Percentiles rank a stretch among this genome's conserved stretches.
These are phyloP conservation scores for Lasiosphaeria ovina DNA, from an alignment of 495 filamentous ascomycete species.

Conservation along the genomic window DNA sequence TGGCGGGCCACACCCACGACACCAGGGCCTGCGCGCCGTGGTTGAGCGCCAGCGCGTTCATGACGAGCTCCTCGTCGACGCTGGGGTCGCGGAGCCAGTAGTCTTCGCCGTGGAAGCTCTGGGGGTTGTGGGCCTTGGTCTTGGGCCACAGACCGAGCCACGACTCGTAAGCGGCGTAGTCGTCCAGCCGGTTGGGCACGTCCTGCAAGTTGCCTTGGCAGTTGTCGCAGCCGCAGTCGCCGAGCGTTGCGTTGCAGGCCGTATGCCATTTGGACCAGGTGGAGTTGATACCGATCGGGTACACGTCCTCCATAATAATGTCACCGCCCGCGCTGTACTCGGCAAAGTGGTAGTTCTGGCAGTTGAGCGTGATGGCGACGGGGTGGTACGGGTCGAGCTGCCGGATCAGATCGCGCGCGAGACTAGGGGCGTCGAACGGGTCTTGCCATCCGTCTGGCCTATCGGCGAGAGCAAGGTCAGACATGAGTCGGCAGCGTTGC, in stretches of 20 bases:
- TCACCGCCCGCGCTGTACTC: conserved; percentile 60
- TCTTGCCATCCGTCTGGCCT: conserved; percentile 64
- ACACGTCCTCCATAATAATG: conserved; percentile 65
- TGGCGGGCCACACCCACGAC: conserved; percentile 55
- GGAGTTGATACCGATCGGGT: conserved; percentile 61
- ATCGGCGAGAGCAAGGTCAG: not conserved
- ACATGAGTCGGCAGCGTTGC: not conserved
- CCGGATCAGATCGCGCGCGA: conserved; percentile 47
- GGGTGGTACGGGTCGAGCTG: conserved; percentile 67
- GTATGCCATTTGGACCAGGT: conserved; percentile 52
- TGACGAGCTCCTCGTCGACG: conserved; percentile 53
- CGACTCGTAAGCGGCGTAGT: conserved; percentile 43
- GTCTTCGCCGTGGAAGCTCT: conserved; percentile 60
- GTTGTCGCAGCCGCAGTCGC: conserved; percentile 72
- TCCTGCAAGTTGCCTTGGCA: conserved; percentile 57
- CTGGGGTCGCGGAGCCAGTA: conserved; percentile 62
- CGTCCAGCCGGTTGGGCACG: conserved; percentile 54
- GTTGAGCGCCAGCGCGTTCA: conserved; percentile 61
- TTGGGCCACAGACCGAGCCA: conserved; percentile 49
- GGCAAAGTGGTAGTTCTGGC: conserved; percentile 67
- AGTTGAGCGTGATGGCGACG: conserved; percentile 64
- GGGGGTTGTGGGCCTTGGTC: conserved; percentile 59
- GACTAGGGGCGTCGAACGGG: conserved; percentile 46
- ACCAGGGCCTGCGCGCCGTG: conserved; percentile 57
- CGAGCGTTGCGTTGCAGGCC: conserved; percentile 62